Evolutionary conservation across 129 eudicot species (phyloP).

Genomic region (Erigeron canadensis): DNA sequence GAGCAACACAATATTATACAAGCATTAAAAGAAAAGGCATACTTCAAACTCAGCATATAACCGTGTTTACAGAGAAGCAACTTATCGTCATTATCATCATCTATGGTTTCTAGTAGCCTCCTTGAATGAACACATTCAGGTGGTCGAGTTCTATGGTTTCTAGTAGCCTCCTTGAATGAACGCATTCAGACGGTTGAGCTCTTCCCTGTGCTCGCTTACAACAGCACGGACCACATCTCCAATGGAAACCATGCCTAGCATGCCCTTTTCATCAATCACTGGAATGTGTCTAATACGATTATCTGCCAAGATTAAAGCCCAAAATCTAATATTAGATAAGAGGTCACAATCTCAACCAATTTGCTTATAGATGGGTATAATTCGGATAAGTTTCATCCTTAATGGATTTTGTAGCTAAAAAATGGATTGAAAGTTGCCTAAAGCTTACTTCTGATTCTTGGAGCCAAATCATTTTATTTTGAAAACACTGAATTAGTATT

Average conservation of each 20-base stretch:
- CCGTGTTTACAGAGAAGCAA: neutral
- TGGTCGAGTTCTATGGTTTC: constrained; percentile 51
- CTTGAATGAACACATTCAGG: constrained; percentile 89
- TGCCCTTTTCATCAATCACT: constrained; percentile 66
- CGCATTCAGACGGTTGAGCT: constrained; percentile 89
- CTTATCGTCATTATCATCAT: neutral
- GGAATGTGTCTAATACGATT: constrained; percentile 99
- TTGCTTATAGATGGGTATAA: too few relatives aligned
- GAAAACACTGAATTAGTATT: too few relatives aligned
- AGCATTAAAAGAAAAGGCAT: neutral
- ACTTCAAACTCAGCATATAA: neutral
- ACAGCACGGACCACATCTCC: constrained; percentile 99
- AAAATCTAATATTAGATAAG: too few relatives aligned
- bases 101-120: constrained; percentile 66
- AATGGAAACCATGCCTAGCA: constrained; percentile 98
- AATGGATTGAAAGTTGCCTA: too few relatives aligned
- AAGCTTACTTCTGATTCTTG: too few relatives aligned
- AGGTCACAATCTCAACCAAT: neutral
- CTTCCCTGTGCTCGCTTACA: constrained; percentile 92
- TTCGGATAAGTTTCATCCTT: too few relatives aligned
- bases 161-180: constrained; percentile 97
- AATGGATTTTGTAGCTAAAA: too few relatives aligned
- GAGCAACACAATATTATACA: neutral
- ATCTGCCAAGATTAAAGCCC: constrained; percentile 47
- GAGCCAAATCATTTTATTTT: too few relatives aligned